Conservation (phyloP, 306 rosid genomes). For the Hippophae gyantsensis region DNA sequence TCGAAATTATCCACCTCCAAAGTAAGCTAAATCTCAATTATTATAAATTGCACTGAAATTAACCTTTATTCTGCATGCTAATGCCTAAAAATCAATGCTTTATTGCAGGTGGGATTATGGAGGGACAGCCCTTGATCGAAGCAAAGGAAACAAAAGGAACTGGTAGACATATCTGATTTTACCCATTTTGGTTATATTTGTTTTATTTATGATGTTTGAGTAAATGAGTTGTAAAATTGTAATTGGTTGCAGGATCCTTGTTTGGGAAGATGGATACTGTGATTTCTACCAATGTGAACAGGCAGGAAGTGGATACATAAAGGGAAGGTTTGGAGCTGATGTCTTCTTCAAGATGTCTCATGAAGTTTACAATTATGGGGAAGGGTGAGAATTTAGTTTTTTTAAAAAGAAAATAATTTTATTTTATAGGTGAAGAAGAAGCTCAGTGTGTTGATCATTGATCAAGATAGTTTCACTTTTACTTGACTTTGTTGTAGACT, state of each 20-base stretch:
- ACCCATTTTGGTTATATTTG: neutral
- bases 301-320: conserved; percentile 37
- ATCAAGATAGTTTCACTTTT: conserved; percentile 1
- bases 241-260: conserved; percentile 59
- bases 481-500: conserved; percentile 36
- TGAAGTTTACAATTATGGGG: conserved; percentile 87
- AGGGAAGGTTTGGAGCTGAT: conserved; percentile 65
- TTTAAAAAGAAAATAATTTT: too few relatives aligned
- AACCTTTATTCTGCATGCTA: neutral
- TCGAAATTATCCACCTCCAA: conserved; percentile 82
- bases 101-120: conserved; percentile 84
- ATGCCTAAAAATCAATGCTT: conserved; percentile 1
- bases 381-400: conserved; percentile 48
- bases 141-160: conserved; percentile 83
- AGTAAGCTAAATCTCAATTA: conserved; percentile 27
- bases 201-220: neutral
- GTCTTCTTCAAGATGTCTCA: conserved; percentile 96
- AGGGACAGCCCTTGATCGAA: conserved; percentile 61
- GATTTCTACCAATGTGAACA: conserved; percentile 71
- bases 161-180: conserved; percentile 34
- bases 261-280: conserved; percentile 96
- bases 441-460: neutral
- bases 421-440: neutral
- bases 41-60: neutral
- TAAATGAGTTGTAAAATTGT: neutral